A percentile compares a stretch with the other conserved stretches of the same genome.
Evolutionary conservation across 163 green algal species (phyloP).

Genomic region (Chlorella variabilis): DNA sequence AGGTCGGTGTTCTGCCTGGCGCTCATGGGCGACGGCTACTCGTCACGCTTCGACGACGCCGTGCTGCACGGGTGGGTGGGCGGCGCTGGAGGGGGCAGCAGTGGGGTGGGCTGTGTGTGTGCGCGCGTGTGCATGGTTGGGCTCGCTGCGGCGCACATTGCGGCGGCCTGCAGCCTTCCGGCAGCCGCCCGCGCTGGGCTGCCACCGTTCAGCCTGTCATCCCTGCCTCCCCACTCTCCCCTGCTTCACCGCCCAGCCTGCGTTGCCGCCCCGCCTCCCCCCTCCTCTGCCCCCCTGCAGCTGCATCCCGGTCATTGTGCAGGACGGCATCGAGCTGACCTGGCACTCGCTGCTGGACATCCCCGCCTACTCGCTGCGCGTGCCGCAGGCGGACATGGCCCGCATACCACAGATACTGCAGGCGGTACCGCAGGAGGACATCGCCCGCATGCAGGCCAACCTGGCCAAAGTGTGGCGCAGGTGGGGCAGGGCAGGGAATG

Average conservation of each 20-base stretch:
- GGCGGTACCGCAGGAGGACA: slow-evolving; percentile 20
- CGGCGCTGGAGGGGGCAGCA: too few species aligned
- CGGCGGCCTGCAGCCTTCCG: too few species aligned
- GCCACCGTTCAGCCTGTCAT: too few species aligned
- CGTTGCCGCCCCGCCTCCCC: slow-evolving; percentile 54
- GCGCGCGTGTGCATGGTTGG: too few species aligned
- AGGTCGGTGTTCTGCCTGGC: slow-evolving; percentile 33
- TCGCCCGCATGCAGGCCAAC: slow-evolving; percentile 48
- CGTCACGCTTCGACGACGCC: slow-evolving; percentile 50
- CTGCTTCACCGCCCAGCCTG: not conserved
- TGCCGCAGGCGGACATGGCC: not conserved
- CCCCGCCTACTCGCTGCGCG: not conserved
- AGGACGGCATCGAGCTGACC: slow-evolving; percentile 56
- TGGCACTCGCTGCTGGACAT: slow-evolving; percentile 61
- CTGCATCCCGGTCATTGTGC: slow-evolving; percentile 12
- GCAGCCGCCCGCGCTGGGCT: too few species aligned
- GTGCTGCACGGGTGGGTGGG: slow-evolving; percentile 67
- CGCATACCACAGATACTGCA: slow-evolving; percentile 44
- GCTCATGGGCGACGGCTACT: slow-evolving; percentile 59
- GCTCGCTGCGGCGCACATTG: too few species aligned
- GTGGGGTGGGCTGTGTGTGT: too few species aligned
- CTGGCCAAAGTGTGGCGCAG: slow-evolving; percentile 24
- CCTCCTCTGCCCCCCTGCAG: too few species aligned
- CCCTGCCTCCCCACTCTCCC: too few species aligned
- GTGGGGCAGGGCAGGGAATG: too few species aligned